phyloP scores from a whole-genome alignment of 2,329 filamentous ascomycete genomes.

The Cytospora paraplurivora region DNA sequence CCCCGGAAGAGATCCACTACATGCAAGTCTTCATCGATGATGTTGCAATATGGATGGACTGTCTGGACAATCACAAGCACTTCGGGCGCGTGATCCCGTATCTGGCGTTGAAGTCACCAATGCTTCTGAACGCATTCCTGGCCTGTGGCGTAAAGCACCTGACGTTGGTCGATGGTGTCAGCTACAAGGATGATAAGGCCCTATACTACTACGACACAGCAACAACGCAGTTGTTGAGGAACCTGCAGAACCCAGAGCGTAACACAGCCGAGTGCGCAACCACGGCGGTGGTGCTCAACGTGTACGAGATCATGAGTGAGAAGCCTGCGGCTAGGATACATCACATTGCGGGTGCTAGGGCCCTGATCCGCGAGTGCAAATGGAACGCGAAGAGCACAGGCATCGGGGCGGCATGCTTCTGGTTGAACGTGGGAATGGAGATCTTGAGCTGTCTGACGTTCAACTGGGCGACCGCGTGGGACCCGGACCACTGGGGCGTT shows the following conservation, averaged over 20 bases:
- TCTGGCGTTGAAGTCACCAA: constrained; percentile 77
- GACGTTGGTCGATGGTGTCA: constrained; percentile 65
- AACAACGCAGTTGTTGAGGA: constrained; percentile 74
- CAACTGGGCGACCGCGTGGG: constrained; percentile 85
- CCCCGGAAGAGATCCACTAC: constrained; percentile 78
- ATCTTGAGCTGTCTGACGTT: constrained; percentile 85
- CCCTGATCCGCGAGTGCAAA: constrained; percentile 83
- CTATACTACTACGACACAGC: constrained; percentile 84
- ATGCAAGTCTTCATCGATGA: constrained; percentile 93
- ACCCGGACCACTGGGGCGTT: constrained; percentile 87
- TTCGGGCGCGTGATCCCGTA: constrained; percentile 86
- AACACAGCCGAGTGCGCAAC: constrained; percentile 84
- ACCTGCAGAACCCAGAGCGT: constrained; percentile 80
- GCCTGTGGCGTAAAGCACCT: constrained; percentile 87
- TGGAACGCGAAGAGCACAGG: constrained; percentile 82
- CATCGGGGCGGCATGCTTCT: constrained; percentile 87
- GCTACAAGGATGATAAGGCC: constrained; percentile 74
- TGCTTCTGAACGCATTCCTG: constrained; percentile 86
- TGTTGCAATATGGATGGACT: constrained; percentile 93
- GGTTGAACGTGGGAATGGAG: constrained; percentile 90
- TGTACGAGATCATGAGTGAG: constrained; percentile 92
- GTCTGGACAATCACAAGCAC: constrained; percentile 81
- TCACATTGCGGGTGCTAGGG: constrained; percentile 82
- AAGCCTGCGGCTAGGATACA: constrained; percentile 79
- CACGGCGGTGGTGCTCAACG: constrained; percentile 84